Base-by-base conservation (phyloP, 768 basidiomycete species). In the Pleurotus eryngii region DNA sequence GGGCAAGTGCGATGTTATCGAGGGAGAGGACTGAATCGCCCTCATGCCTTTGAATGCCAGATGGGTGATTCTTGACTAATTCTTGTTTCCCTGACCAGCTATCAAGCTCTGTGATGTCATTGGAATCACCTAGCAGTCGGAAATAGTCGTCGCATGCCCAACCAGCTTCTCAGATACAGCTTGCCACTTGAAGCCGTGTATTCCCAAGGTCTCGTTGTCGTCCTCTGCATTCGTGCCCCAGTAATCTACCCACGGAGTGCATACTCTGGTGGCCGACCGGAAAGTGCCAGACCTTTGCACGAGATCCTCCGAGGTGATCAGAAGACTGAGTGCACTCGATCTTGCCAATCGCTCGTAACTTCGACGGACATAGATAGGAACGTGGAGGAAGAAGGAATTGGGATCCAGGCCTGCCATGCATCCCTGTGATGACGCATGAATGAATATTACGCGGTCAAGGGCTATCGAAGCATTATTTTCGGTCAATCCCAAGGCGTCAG, bases 371-470 rank as follows among this genome's bases (percentile, higher is more conserved):
- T 65, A 1, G 81, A 82, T 3, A 90, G 91, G 69, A 89, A 90
- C 83, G 37, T 86, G 86, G 3, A 93, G 70, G 67, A 92, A 85
- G 62, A 87, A 89, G 14, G 83, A 70, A 65, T 93, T 92, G 74
- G 30, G 92, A 90, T 0, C 85, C 83, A 0, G 89, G 89, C 40
- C 68, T 62, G 66, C 93, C 92, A 18, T 88, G 81, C 89, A 90
- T 15, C 82, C 83, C 18, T 75, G 68, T 5, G 76, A 77, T 48
- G 75, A 71, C 1, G 82, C 69, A 63, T 88, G 85, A 3, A 85
- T 74, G 65, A 93, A 92, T 63, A 93, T 90, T 7, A 81, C 76
- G 40, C 92, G 84, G 62, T 83, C 71, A n/a, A 92, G 76, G 0
- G 79, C 30, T 35, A 35, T 76, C 0, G 87, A 85, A 11, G 54